Conservation (phyloP, 1,284 basidiomycete genomes). For the Irpex sp. region DNA sequence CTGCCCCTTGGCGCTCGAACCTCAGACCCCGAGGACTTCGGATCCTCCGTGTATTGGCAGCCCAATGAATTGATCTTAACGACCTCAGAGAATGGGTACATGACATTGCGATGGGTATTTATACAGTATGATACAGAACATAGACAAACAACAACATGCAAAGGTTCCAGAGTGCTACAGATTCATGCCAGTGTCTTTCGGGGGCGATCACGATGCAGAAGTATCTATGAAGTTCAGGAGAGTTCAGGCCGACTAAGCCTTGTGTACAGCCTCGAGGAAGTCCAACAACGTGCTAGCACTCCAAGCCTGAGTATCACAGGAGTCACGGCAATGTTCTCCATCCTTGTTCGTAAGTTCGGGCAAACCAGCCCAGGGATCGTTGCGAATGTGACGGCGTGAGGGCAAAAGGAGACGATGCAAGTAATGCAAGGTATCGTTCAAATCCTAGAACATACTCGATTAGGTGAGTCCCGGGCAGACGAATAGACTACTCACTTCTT, state of each 20-base stretch:
- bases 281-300: slow-evolving; percentile 84
- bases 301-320: slow-evolving; percentile 92
- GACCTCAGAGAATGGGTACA: neutral
- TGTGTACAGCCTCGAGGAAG: slow-evolving; percentile 73
- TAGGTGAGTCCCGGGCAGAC: no score
- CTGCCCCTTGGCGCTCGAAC: neutral
- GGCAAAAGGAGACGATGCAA: slow-evolving; percentile 69
- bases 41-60: neutral
- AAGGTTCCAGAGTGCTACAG: neutral
- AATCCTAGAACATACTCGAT: slow-evolving; percentile 40
- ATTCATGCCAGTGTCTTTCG: neutral
- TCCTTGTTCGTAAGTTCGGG: slow-evolving; percentile 88
- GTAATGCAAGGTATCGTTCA: slow-evolving; percentile 70
- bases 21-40: neutral
- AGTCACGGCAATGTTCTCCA: slow-evolving; percentile 78
- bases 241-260: slow-evolving; percentile 13
- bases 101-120: neutral
- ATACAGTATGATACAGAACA: neutral
- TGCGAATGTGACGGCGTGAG: slow-evolving; percentile 67
- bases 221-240: neutral
- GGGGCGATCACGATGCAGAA: neutral
- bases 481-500: slow-evolving; percentile 46
- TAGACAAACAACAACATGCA: neutral
- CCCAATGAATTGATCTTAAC: neutral
- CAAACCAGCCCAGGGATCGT: slow-evolving; percentile 84